A percentile compares a stretch with the other conserved stretches of the same genome.
phyloP scores from a whole-genome alignment of 352 stramenopile species.

The Globisporangium orthogonon region DNA sequence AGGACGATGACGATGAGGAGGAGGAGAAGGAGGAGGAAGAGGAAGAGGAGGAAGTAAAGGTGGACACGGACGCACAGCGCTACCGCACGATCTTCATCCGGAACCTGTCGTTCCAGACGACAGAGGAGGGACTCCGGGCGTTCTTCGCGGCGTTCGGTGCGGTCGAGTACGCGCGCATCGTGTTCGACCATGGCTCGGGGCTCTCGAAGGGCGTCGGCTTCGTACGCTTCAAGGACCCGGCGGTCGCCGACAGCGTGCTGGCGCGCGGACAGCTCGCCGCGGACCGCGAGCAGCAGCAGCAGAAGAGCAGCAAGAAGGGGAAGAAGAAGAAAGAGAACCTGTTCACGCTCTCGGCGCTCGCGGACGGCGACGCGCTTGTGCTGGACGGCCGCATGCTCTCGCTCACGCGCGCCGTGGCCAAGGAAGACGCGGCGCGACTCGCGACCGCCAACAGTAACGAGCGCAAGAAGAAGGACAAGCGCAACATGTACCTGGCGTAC shows the following conservation, averaged over 20 bases:
- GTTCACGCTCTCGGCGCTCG: constrained; percentile 60
- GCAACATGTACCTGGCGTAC: constrained; percentile 94
- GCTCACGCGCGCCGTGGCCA: constrained; percentile 63
- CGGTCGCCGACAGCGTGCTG: constrained; percentile 49
- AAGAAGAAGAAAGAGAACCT: constrained; percentile 42
- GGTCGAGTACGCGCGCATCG: constrained; percentile 77
- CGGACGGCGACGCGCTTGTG: constrained; percentile 63
- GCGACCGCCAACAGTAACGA: constrained; percentile 47
- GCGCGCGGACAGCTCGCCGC: constrained; percentile 35
- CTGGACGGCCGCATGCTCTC: constrained; percentile 73
- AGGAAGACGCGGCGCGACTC: constrained; percentile 61
- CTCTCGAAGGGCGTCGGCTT: constrained; percentile 84
- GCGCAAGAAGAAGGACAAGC: constrained; percentile 86
- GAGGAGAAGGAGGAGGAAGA: constrained; percentile 19
- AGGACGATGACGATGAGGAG: constrained; percentile 18
- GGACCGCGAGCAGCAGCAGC: constrained; percentile 34
- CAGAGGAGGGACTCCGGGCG: constrained; percentile 55
- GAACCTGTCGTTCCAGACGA: constrained; percentile 83
- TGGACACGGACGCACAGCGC: constrained; percentile 71
- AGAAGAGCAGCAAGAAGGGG: constrained; percentile 46
- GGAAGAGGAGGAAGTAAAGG: constrained; percentile 26
- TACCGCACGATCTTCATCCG: constrained; percentile 81
- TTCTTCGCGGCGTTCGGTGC: constrained; percentile 70
- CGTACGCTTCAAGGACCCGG: constrained; percentile 61
- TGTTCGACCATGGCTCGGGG: constrained; percentile 72